Base-by-base conservation (phyloP, 2,329 filamentous ascomycete genomes). In the Clathrospora elynae region DNA sequence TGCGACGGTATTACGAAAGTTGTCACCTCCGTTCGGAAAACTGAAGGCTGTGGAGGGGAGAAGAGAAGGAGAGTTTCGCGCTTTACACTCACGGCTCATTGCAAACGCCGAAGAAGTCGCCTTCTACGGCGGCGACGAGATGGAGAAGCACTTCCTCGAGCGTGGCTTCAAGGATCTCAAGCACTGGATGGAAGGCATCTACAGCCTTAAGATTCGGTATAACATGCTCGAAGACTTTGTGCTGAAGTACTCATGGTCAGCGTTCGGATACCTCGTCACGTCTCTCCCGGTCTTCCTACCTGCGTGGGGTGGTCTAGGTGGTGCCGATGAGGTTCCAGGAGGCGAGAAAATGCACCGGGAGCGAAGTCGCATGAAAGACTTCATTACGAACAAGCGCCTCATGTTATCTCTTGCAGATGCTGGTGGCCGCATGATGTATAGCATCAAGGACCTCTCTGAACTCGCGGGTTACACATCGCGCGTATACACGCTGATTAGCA, bases 191-290 rank as follows among this genome's bases (percentile, higher is more conserved):
- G 93, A 99, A 68, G 87, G 89, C 30, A 96, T 99, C 53, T 99
- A 99, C 73, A 91, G 90, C 70, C 84, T 97, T 55, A 96, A 96
- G 53, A 96, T 99, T 55, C 86, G 90, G 11, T 99, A 99, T 75
- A 99, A 97, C 68, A 99, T 99, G 76, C 83, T 99, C 0, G 93
- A 99, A 67, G 93, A 99, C 68, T 96, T 99, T 62, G 90, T 99
- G 34, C 76, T 99, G 46, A 99, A 99, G 70, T 99, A 99, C 68
- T 93, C 90, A 54, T 99, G 93, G 93, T 97, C 91, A 52, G 93
- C 93, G 0, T 96, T 96, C 64, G 93, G 93, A 23, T 99, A 99
- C 63, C 80, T 97, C 23, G 79, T 99, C 42, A 93, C 92, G 1
- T 95, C 92, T 3, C 77, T 99, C 8, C 93, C 93, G 0, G 86